A percentile compares a stretch with the other conserved stretches of the same genome.
phyloP scores from a whole-genome alignment of 2,329 filamentous ascomycete species.

The Fusarium siculi region DNA sequence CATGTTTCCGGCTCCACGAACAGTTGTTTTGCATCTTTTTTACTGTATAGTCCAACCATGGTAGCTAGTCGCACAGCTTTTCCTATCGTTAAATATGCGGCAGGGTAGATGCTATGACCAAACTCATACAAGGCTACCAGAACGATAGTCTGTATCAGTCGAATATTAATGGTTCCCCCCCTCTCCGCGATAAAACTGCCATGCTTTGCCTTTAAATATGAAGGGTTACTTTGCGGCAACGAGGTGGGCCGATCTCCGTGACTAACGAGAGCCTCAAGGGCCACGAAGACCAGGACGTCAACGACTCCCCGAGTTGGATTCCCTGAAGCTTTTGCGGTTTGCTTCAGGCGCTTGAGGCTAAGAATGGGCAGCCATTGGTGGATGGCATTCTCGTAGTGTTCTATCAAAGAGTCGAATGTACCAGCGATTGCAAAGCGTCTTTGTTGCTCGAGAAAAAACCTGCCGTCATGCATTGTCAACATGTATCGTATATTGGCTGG shows the following conservation, averaged over 20 bases:
- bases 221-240: neutral
- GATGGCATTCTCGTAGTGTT: neutral
- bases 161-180: neutral
- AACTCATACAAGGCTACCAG: neutral
- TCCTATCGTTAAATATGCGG: neutral
- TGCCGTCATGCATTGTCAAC: rapidly evolving
- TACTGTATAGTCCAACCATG: neutral
- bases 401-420: neutral
- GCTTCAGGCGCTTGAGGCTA: neutral
- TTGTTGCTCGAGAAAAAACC: rapidly evolving
- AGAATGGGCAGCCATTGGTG: neutral
- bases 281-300: neutral
- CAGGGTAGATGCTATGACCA: neutral
- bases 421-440: neutral
- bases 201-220: neutral
- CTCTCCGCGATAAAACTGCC: neutral
- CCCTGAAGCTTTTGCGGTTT: rapidly evolving
- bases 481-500: neutral
- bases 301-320: neutral
- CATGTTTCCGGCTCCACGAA: neutral
- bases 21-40: neutral
- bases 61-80: neutral
- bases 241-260: neutral
- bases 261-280: neutral
- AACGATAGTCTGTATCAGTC: neutral